Percentiles rank a stretch among this genome's conserved stretches.
Evolutionary conservation across 257 asterid species (phyloP).

Genomic region (Capsicum chinense): DNA sequence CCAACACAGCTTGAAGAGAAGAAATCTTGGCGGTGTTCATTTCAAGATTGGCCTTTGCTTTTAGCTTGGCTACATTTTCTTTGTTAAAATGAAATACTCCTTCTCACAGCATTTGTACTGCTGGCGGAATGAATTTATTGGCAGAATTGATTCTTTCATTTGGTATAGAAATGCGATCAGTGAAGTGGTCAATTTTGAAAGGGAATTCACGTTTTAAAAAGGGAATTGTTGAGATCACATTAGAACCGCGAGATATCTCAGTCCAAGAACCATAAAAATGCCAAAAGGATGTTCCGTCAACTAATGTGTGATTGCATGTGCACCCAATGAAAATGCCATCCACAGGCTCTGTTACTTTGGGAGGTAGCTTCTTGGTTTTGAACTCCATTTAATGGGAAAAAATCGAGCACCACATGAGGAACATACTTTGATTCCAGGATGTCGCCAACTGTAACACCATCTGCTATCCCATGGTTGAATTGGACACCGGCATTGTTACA

Average conservation of each 20-base stretch:
- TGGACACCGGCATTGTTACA: conserved; percentile 32
- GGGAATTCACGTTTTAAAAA: conserved; percentile 42
- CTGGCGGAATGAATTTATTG: neutral
- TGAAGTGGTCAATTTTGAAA: neutral
- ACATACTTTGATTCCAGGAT: conserved; percentile 31
- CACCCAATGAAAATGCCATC: conserved; percentile 55
- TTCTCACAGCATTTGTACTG: conserved; percentile 8
- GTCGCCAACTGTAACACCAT: conserved; percentile 28
- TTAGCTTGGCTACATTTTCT: conserved; percentile 37
- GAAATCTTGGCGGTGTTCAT: conserved; percentile 37
- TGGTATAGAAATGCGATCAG: neutral
- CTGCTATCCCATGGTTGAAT: conserved; percentile 33
- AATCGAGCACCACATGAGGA: conserved; percentile 38
- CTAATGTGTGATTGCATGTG: conserved; percentile 43
- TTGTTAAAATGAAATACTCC: conserved; percentile 45
- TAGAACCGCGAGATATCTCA: conserved; percentile 40
- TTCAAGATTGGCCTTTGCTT: conserved; percentile 47
- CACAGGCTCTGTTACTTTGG: conserved; percentile 44
- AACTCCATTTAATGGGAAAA: conserved; percentile 41
- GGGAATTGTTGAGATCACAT: conserved; percentile 36
- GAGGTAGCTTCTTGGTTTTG: conserved; percentile 37
- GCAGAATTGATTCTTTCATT: neutral
- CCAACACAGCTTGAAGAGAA: conserved; percentile 54
- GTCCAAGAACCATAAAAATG: conserved; percentile 35
- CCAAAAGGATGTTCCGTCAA: conserved; percentile 53